A percentile compares a stretch with the other conserved stretches of the same genome.
These are phyloP conservation scores for Serendipita sp. DNA, from an alignment of 768 basidiomycete genomes.

Conservation along the genomic window DNA sequence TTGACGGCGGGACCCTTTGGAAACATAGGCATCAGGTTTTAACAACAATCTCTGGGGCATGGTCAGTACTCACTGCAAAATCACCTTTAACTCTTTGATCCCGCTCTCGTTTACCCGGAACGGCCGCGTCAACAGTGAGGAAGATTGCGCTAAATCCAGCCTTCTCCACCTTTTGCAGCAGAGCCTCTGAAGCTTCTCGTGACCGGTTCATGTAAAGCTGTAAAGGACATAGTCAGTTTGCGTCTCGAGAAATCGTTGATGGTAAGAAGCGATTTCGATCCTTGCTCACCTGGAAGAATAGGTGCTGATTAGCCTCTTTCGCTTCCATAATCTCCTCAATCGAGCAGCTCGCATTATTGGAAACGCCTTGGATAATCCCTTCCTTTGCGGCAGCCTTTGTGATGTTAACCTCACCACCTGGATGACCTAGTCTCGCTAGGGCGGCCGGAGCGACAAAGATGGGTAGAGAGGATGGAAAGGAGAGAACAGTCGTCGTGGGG, in stretches of 20 bases:
- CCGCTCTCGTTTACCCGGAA: constrained; percentile 62
- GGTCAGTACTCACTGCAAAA: constrained; percentile 10
- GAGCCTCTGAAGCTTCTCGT: constrained; percentile 45
- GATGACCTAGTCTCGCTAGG: constrained; percentile 29
- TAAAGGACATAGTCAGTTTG: neutral
- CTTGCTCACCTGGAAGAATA: constrained; percentile 47
- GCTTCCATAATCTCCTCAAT: constrained; percentile 43
- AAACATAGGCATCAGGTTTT: neutral
- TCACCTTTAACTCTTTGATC: constrained; percentile 28
- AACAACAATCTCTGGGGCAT: neutral
- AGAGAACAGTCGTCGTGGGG: constrained; percentile 15
- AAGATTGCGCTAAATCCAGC: constrained; percentile 80
- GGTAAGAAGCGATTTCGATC: neutral
- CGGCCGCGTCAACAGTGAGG: constrained; percentile 81
- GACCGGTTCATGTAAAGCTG: constrained; percentile 66
- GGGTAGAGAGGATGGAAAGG: constrained; percentile 18
- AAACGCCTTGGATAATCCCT: constrained; percentile 30
- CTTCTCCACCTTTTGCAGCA: constrained; percentile 51
- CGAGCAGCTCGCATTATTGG: constrained; percentile 48
- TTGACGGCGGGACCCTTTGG: constrained; percentile 6
- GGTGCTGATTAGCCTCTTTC: constrained; percentile 36
- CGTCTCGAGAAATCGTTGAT: too few relatives aligned
- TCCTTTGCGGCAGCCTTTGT: constrained; percentile 26
- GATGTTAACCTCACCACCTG: constrained; percentile 33
- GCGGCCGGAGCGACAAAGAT: constrained; percentile 29